These are phyloP conservation scores for Hibiscus trionum DNA, from an alignment of 345 rosid genomes.

Conservation along the genomic window DNA sequence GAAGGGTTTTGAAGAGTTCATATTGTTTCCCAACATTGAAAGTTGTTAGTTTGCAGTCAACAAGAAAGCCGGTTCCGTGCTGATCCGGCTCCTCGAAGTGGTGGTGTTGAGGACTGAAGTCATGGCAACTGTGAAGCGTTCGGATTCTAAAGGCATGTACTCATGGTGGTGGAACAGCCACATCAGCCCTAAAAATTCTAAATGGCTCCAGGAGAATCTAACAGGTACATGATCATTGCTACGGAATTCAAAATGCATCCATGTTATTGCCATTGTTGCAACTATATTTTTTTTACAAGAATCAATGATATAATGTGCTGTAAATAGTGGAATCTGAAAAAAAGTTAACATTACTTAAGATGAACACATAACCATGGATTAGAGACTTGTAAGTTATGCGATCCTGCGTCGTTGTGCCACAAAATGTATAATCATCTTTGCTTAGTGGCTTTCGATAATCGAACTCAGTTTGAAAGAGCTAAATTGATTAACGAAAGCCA, in stretches of 20 bases:
- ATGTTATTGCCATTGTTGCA: background rate
- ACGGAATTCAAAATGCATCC: background rate
- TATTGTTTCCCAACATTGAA: background rate
- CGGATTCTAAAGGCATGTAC: slow-evolving; percentile 54
- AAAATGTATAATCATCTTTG: too few relatives aligned
- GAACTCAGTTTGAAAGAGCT: background rate
- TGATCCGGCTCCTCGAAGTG: background rate
- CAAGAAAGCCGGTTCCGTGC: background rate
- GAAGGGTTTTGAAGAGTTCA: background rate
- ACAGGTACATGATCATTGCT: slow-evolving; percentile 44
- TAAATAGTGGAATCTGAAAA: background rate
- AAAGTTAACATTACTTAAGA: background rate
- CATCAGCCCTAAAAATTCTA: slow-evolving; percentile 85
- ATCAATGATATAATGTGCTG: background rate
- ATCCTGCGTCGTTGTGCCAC: too few relatives aligned
- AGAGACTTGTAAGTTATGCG: background rate
- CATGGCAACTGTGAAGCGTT: slow-evolving; percentile 41
- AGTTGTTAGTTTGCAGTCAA: slow-evolving; percentile 6
- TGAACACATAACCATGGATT: background rate
- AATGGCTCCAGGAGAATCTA: slow-evolving; percentile 96
- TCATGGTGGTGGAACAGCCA: slow-evolving; percentile 99
- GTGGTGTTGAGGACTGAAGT: slow-evolving; percentile 20
- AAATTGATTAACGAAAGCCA: background rate
- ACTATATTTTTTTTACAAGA: background rate
- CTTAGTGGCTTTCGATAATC: background rate